Base-by-base conservation (phyloP, 176 grass and related monocot genomes). In the Oropetium thomaeum region DNA sequence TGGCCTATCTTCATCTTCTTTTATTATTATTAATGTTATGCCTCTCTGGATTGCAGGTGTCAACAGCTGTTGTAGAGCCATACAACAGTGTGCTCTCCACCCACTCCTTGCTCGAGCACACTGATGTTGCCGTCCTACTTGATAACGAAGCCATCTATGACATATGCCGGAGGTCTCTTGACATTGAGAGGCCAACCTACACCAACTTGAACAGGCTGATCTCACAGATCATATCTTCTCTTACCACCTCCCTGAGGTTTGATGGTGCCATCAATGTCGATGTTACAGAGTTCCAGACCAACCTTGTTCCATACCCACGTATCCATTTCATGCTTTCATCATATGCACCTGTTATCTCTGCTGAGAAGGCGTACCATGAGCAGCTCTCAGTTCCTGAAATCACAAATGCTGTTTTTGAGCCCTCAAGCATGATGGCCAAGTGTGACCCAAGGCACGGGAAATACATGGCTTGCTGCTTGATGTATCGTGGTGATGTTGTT, bases 311-410 rank as follows among this genome's bases (percentile, higher is more conserved):
- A 1, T 97, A 97, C 76, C 93, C 93, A 32, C 88, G 93, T 6
- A 97, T 97, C 77, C 93, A 97, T 84, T 97, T 97, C 78, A 97
- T 97, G 94, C 90, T 97, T 43, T 97, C 94, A 20, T 97, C 94
- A 29, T 97, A 93, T 76, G 94, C 90, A 6, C 94, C 94, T 30
- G 94, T 97, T 28, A 97, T 97, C 74, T 97, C 94, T 67, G 94
- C 94, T 0, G 94, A 97, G 88, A 97, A 97, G 77, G 94, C 94
- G 27, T 97, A 97, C 90, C 94, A 97, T 77, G 94, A 97, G 85
- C 94, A 97, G 70, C 75, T 97, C 12, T 97, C 94, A 7, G 90
- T 97, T 33, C 94, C 94, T 71, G 94, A 97, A 83, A 97, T 97
- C 69, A 97, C 94, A 38, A 97, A 93, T 81, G 88, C 94, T 57